phyloP scores from a whole-genome alignment of 1,284 basidiomycete species.

The Naganishia liquefaciens region DNA sequence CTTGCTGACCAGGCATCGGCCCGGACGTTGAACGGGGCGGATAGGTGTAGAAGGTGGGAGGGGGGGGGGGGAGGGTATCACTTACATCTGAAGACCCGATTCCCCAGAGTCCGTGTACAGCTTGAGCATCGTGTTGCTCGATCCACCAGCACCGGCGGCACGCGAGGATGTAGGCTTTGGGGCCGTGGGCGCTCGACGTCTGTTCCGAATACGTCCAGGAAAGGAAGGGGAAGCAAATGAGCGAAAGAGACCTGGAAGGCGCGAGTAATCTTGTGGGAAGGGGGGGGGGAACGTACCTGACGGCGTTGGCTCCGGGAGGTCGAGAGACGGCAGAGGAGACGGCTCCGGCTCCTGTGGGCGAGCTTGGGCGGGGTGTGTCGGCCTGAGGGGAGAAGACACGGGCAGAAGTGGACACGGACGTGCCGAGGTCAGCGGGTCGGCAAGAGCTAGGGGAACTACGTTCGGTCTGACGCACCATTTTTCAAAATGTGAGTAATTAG shows the following conservation, averaged over 20 bases:
- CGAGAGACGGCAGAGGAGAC: constrained; percentile 48
- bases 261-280: constrained; percentile 7
- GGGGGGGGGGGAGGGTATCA: constrained; percentile 40
- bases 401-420: not conserved
- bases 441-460: no score
- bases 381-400: constrained; percentile 36
- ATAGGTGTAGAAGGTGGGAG: no score
- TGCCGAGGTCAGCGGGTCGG: no score
- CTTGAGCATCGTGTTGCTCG: constrained; percentile 96
- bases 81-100: constrained; percentile 92
- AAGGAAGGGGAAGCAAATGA: not conserved
- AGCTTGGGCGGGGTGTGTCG: constrained; percentile 50
- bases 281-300: constrained; percentile 42
- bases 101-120: constrained; percentile 95
- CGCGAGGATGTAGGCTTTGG: constrained; percentile 83
- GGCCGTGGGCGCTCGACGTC: constrained; percentile 75
- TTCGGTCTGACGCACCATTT: constrained; percentile 9
- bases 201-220: constrained; percentile 46
- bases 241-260: no score
- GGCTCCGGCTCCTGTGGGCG: constrained; percentile 42
- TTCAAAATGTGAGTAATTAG: not conserved
- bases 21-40: no score
- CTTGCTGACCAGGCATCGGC: no score
- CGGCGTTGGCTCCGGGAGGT: constrained; percentile 53
- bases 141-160: constrained; percentile 92